A percentile compares a stretch with the other conserved stretches of the same genome.
Evolutionary conservation across 1,284 basidiomycete genomes (phyloP).

Genomic region (Pyrrhoderma noxium): DNA sequence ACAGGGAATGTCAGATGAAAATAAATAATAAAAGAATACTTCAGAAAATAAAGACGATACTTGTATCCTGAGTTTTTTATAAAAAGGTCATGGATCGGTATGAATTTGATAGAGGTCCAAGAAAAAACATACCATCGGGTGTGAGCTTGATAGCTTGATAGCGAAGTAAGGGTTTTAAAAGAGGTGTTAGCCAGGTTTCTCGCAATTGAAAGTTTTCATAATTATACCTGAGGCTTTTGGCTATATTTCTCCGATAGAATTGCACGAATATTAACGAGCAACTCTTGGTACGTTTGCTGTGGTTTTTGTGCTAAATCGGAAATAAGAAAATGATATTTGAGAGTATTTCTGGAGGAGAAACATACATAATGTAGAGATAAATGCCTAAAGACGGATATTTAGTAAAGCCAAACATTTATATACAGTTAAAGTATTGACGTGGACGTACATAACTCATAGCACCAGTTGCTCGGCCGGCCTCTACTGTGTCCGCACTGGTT

Average conservation of each 20-base stretch:
- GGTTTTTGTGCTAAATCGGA: conserved; percentile 43
- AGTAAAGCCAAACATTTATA: too few species aligned
- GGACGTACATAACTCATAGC: conserved; percentile 73
- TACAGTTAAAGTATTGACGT: too few species aligned
- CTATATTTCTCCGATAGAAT: conserved; percentile 64
- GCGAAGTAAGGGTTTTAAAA: neutral
- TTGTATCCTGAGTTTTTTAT: conserved; percentile 1
- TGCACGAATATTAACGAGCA: conserved; percentile 61
- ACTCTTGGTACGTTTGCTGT: conserved; percentile 74
- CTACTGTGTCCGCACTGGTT: conserved; percentile 85
- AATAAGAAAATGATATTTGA: conserved; percentile 8
- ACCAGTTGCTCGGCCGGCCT: conserved; percentile 78
- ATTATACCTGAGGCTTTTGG: conserved; percentile 74
- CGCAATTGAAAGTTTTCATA: neutral
- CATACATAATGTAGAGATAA: conserved; percentile 58
- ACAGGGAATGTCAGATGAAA: neutral
- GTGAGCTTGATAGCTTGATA: conserved; percentile 60
- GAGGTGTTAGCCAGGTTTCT: neutral
- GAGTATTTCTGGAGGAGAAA: conserved; percentile 14
- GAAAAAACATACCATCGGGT: conserved; percentile 55
- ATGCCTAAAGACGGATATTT: conserved; percentile 48
- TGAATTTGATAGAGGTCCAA: neutral
- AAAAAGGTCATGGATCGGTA: neutral
- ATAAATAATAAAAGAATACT: neutral
- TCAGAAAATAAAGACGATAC: conserved; percentile 11